Conservation (phyloP, 2,329 filamentous ascomycete species). For the Fusarium sp. region DNA sequence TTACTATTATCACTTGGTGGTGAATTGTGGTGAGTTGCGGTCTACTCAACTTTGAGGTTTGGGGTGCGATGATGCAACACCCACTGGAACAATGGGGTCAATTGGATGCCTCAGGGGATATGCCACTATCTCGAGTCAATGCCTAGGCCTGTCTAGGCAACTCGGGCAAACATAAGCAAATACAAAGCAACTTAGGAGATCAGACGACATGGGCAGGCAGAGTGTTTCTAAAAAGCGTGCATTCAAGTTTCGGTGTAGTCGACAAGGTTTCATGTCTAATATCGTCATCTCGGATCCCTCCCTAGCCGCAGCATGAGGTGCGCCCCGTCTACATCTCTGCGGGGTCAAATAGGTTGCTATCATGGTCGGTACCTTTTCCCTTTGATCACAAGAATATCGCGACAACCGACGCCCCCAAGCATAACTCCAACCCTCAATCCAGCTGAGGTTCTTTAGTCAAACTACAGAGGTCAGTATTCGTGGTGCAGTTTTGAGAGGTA, state of each 20-base stretch:
- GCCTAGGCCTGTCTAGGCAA: background rate
- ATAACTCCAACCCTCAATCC: conserved; percentile 35
- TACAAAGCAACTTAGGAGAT: background rate
- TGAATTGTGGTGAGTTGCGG: background rate
- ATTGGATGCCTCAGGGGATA: background rate
- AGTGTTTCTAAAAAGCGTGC: conserved; percentile 27
- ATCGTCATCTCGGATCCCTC: conserved; percentile 26
- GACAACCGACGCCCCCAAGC: conserved; percentile 25
- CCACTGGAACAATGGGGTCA: background rate
- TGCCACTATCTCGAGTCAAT: background rate
- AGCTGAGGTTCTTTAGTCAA: conserved; percentile 48
- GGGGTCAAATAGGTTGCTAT: conserved; percentile 18
- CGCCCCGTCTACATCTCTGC: conserved; percentile 14
- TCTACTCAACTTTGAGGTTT: background rate
- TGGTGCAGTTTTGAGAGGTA: background rate
- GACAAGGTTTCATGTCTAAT: conserved; percentile 40
- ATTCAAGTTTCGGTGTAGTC: conserved; percentile 37
- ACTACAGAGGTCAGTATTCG: conserved; percentile 41
- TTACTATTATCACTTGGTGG: background rate
- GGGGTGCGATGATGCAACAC: background rate
- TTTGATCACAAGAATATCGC: conserved; percentile 21
- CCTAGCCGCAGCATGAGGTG: conserved; percentile 18
- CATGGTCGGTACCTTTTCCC: conserved; percentile 22
- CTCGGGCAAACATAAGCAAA: background rate
- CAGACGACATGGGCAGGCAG: background rate